These are phyloP conservation scores for Glycine latifolia DNA, from an alignment of 306 rosid genomes.

Conservation along the genomic window DNA sequence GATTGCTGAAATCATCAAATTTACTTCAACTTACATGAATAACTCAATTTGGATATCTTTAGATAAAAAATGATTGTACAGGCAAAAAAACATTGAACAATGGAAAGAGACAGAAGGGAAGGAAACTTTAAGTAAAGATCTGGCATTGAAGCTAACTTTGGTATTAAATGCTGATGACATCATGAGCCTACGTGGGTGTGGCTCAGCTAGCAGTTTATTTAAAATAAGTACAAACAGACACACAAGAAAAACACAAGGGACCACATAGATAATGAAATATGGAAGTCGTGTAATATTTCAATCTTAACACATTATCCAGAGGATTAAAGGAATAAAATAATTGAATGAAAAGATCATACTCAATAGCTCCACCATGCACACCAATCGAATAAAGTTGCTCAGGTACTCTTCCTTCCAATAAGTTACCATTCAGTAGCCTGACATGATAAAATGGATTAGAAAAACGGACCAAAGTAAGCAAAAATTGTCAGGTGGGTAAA, in stretches of 20 bases:
- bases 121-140: conserved; percentile 21
- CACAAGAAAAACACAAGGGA: conserved; percentile 4
- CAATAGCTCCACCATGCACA: conserved; percentile 96
- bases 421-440: conserved; percentile 88
- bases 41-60: conserved; percentile 6
- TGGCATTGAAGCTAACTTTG: conserved; percentile 25
- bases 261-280: background rate
- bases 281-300: conserved; percentile 19
- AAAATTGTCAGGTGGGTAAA: background rate
- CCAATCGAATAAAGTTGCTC: conserved; percentile 85
- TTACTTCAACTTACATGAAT: conserved; percentile 16
- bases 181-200: conserved; percentile 14
- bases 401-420: conserved; percentile 85
- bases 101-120: background rate
- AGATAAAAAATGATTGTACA: conserved; percentile 20
- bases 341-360: conserved; percentile 62
- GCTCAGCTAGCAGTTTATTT: conserved; percentile 28
- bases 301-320: conserved; percentile 21
- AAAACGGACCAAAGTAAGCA: conserved; percentile 32
- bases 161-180: conserved; percentile 25
- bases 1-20: conserved; percentile 30
- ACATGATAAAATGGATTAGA: conserved; percentile 41
- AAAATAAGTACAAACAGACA: conserved; percentile 9
- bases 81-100: conserved; percentile 13
- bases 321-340: conserved; percentile 6